Conservation (phyloP, 2,329 filamentous ascomycete species). For the Myotisia sp. region DNA sequence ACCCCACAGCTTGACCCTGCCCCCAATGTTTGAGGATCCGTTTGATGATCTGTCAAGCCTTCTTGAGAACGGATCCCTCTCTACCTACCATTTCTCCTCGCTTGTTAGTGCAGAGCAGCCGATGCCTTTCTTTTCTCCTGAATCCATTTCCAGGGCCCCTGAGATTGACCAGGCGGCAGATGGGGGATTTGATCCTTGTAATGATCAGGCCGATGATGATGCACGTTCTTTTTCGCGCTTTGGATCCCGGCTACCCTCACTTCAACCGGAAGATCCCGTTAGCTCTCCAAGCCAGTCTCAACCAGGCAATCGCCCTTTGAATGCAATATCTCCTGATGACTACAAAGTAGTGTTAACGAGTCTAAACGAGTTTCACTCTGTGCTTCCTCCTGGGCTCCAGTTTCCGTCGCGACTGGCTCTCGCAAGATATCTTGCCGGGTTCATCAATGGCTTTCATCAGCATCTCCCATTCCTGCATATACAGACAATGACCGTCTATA, state of each 20-base stretch:
- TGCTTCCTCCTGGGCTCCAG: conserved; percentile 33
- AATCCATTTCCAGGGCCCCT: conserved; percentile 23
- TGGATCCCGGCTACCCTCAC: conserved; percentile 33
- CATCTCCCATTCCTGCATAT: conserved; percentile 39
- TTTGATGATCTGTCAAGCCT: conserved; percentile 26
- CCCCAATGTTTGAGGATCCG: conserved; percentile 20
- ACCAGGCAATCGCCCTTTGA: conserved; percentile 27
- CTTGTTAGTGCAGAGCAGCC: conserved; percentile 28
- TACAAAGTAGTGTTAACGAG: conserved; percentile 31
- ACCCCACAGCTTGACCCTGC: conserved; percentile 6
- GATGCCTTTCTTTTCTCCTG: conserved; percentile 22
- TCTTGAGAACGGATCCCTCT: conserved; percentile 34
- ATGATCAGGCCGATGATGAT: conserved; percentile 27
- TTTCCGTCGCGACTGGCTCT: conserved; percentile 35
- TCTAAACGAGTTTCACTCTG: conserved; percentile 31
- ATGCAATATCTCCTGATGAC: conserved; percentile 35
- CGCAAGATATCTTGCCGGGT: conserved; percentile 36
- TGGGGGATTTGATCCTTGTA: conserved; percentile 26
- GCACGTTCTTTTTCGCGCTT: conserved; percentile 36
- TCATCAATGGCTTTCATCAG: conserved; percentile 37
- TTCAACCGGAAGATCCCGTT: conserved; percentile 34
- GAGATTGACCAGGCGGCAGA: conserved; percentile 19
- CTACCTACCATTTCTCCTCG: conserved; percentile 34
- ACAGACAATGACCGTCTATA: conserved; percentile 34
- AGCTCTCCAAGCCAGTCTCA: conserved; percentile 29